phyloP scores from a whole-genome alignment of 1,284 basidiomycete genomes.

The Microbotryum saponariae region DNA sequence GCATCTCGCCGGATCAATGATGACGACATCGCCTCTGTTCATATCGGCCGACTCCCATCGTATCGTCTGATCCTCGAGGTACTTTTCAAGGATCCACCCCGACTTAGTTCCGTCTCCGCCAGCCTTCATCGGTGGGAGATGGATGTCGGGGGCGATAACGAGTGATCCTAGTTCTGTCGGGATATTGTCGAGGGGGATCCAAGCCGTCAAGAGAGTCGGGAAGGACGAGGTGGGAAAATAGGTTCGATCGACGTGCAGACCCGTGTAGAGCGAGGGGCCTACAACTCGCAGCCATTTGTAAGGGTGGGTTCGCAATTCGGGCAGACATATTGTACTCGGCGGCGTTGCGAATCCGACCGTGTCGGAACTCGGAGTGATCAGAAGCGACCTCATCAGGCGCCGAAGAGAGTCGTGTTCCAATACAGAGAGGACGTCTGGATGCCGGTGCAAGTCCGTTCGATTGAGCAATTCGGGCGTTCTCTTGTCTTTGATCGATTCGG shows the following conservation, averaged over 20 bases:
- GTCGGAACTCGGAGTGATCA: neutral
- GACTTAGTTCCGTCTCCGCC: neutral
- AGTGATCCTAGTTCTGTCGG: neutral
- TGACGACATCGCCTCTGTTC: too few species aligned
- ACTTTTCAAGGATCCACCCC: slow-evolving; percentile 1
- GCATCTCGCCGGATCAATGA: too few species aligned
- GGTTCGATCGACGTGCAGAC: slow-evolving; percentile 1
- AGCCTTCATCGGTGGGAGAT: neutral
- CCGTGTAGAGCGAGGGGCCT: slow-evolving; percentile 1
- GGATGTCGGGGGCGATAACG: neutral
- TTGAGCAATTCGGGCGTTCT: neutral
- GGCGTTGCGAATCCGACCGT: neutral
- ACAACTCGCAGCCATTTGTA: slow-evolving; percentile 12
- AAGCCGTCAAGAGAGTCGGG: slow-evolving; percentile 4
- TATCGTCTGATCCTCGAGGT: neutral
- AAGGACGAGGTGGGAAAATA: neutral
- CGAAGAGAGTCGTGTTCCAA: slow-evolving; percentile 2
- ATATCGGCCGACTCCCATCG: too few species aligned
- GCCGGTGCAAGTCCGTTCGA: neutral
- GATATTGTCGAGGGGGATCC: slow-evolving; percentile 2
- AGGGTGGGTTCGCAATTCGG: neutral
- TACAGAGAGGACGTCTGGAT: neutral
- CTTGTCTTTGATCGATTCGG: too few species aligned
- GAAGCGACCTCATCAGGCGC: neutral
- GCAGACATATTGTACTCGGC: neutral